Percentiles rank a stretch among this genome's conserved stretches.
Conservation (phyloP, 139 green algal species). For the Chlorella sp. region DNA sequence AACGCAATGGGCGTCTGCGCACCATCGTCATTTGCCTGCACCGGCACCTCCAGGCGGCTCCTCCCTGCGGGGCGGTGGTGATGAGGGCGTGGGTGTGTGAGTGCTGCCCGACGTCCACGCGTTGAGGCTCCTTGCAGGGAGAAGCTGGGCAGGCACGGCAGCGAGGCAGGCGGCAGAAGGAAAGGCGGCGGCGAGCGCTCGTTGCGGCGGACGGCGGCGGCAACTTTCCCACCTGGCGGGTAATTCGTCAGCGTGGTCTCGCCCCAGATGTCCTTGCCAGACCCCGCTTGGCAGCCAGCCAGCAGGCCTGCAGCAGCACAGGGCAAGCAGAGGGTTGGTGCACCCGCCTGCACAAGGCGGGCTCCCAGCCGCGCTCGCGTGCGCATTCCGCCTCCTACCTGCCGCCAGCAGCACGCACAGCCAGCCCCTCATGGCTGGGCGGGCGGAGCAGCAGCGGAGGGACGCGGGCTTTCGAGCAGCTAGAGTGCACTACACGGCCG, state of each 20-base stretch:
- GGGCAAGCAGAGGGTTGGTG: neutral
- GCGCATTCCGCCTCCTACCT: neutral
- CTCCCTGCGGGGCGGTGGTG: neutral
- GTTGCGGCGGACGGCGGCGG: neutral
- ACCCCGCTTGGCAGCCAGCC: neutral
- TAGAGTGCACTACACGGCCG: too few relatives aligned
- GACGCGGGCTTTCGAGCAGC: neutral
- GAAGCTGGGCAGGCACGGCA: neutral
- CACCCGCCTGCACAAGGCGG: too few relatives aligned
- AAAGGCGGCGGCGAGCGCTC: neutral
- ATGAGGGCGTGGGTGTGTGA: neutral
- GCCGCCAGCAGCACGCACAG: neutral
- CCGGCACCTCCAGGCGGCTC: constrained; percentile 16
- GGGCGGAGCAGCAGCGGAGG: neutral
- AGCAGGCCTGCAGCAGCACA: constrained; percentile 13
- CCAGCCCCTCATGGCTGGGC: neutral
- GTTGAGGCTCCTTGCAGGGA: too few relatives aligned
- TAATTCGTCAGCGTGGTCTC: constrained; percentile 37
- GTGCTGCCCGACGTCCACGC: too few relatives aligned
- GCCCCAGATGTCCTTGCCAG: constrained; percentile 40
- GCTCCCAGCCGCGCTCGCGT: neutral
- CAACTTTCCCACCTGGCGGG: constrained; percentile 16
- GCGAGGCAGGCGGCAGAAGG: neutral
- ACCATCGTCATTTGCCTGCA: constrained; percentile 1
- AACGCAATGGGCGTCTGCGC: neutral